A percentile compares a stretch with the other conserved stretches of the same genome.
Conservation (phyloP, 352 stramenopile species). For the Phytophthora macrochlamydospora region DNA sequence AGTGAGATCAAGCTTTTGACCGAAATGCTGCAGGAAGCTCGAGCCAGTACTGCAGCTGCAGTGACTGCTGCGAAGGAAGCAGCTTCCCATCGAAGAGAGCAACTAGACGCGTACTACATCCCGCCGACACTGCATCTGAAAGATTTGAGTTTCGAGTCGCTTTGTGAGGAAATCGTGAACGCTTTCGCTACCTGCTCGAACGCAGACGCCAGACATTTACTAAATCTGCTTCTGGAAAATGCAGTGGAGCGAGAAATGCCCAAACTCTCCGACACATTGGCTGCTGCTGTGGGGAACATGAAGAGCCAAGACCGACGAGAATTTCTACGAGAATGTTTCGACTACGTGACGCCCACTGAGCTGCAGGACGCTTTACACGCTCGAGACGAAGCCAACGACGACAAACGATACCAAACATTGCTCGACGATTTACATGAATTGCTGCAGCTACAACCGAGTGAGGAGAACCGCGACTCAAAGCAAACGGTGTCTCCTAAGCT, state of each 20-base stretch:
- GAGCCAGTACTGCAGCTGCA: conserved; percentile 13
- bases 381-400: conserved; percentile 61
- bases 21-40: conserved; percentile 48
- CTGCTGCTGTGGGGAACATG: conserved; percentile 50
- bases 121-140: conserved; percentile 32
- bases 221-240: conserved; percentile 46
- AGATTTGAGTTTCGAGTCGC: conserved; percentile 54
- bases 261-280: conserved; percentile 44
- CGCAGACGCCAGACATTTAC: conserved; percentile 41
- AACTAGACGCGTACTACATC: conserved; percentile 24
- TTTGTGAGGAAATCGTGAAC: conserved; percentile 49
- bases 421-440: conserved; percentile 57
- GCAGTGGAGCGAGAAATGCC: conserved; percentile 42
- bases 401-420: conserved; percentile 56
- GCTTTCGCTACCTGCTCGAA: conserved; percentile 47
- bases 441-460: conserved; percentile 21
- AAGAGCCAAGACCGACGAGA: conserved; percentile 39
- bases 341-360: conserved; percentile 48
- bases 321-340: conserved; percentile 71
- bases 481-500: conserved; percentile 1
- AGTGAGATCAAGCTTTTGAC: conserved; percentile 44
- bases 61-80: conserved; percentile 15
- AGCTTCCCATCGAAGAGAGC: conserved; percentile 14
- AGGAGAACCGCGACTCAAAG: neutral
- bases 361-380: conserved; percentile 56